Evolutionary conservation across 164 flowering plant species (phyloP).

Genomic region (Nymphaea thermarum): DNA sequence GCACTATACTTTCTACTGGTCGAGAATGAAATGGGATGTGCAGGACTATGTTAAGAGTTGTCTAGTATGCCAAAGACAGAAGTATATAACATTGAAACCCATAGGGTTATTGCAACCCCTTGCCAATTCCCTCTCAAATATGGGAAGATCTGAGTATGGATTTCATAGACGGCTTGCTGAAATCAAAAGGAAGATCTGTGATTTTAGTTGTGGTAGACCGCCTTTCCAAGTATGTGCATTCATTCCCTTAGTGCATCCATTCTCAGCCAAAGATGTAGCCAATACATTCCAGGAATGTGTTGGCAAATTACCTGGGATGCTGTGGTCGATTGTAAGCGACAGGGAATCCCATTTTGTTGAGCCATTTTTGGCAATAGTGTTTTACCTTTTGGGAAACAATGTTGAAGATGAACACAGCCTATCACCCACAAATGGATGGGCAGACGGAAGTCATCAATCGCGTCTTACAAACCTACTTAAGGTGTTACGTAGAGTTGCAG

Average conservation of each 20-base stretch:
- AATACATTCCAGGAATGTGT: background rate
- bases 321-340: conserved; percentile 1
- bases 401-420: background rate
- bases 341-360: conserved; percentile 1
- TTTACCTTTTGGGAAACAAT: background rate
- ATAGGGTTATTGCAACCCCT: background rate
- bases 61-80: background rate
- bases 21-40: background rate
- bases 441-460: conserved; percentile 4
- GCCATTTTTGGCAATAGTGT: conserved; percentile 1
- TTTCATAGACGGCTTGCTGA: background rate
- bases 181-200: background rate
- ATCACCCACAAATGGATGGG: conserved; percentile 3
- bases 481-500: background rate
- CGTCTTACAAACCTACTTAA: conserved; percentile 1
- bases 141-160: background rate
- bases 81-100: background rate
- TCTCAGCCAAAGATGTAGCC: background rate
- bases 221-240: conserved; percentile 1
- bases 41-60: background rate
- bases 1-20: background rate
- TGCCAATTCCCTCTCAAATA: background rate
- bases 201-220: background rate
- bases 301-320: conserved; percentile 5
- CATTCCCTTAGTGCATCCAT: background rate